Percentiles rank a stretch among this genome's conserved stretches.
These are phyloP conservation scores for Euphorbia lathyris DNA, from an alignment of 345 rosid species.

Conservation along the genomic window DNA sequence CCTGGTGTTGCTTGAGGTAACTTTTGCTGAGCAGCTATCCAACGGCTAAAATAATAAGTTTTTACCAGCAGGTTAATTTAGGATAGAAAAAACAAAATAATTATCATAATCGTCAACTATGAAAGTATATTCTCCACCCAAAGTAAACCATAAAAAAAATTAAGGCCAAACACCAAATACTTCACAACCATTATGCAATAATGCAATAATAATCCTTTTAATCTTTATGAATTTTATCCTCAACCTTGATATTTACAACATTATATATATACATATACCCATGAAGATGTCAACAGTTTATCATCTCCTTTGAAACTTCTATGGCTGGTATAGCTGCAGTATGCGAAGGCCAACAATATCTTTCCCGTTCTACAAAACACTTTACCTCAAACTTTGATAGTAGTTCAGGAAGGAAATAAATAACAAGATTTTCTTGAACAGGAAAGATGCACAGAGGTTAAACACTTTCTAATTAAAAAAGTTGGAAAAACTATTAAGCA, in stretches of 20 bases:
- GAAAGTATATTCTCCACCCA: neutral
- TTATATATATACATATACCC: no score
- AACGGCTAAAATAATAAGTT: conserved; percentile 42
- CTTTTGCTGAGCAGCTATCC: conserved; percentile 75
- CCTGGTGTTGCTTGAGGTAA: conserved; percentile 31
- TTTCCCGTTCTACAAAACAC: no score
- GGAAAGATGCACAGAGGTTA: no score
- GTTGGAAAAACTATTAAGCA: no score
- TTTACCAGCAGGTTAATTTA: neutral
- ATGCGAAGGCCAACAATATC: no score
- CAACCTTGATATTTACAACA: no score
- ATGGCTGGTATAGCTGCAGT: neutral
- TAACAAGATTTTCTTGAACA: no score
- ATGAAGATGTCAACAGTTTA: no score
- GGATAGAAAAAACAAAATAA: neutral
- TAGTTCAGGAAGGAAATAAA: no score
- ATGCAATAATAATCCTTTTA: neutral
- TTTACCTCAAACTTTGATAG: no score
- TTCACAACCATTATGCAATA: neutral
- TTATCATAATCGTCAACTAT: neutral
- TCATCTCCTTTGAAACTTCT: neutral
- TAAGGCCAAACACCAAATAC: neutral
- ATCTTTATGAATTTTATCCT: no score
- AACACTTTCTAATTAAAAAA: no score
- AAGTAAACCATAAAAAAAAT: neutral